Percentiles rank a stretch among this genome's conserved stretches.
Conservation (phyloP, 1,284 basidiomycete genomes). For the Melanopsichium pennsylvanicum region DNA sequence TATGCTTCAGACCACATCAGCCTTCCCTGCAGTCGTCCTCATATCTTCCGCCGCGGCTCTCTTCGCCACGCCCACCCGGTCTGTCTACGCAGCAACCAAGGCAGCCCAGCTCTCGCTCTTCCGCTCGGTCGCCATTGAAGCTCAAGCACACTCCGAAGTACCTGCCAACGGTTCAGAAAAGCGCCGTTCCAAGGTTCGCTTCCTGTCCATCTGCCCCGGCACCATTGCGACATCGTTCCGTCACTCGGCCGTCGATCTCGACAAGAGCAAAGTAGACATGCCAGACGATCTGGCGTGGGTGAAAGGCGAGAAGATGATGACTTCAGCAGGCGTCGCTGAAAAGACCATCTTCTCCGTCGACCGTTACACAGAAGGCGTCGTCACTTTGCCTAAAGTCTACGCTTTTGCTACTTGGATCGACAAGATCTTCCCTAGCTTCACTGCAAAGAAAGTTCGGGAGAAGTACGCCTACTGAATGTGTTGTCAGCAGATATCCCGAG, state of each 20-base stretch:
- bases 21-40: conserved; percentile 78
- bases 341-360: conserved; percentile 51
- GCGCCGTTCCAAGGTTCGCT: conserved; percentile 43
- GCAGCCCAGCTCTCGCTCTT: conserved; percentile 80
- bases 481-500: too few species aligned
- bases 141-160: conserved; percentile 64
- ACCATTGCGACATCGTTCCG: conserved; percentile 61
- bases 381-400: conserved; percentile 46
- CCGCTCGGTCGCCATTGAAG: conserved; percentile 79
- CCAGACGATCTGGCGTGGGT: conserved; percentile 42
- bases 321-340: conserved; percentile 33
- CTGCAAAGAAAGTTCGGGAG: conserved; percentile 20
- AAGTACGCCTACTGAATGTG: conserved; percentile 41
- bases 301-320: conserved; percentile 49
- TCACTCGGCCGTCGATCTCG: conserved; percentile 53
- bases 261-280: conserved; percentile 12
- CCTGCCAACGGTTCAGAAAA: not conserved
- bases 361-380: conserved; percentile 30
- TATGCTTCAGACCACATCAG: conserved; percentile 75
- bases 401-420: conserved; percentile 36
- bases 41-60: conserved; percentile 81
- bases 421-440: conserved; percentile 34
- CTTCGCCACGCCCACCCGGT: conserved; percentile 83
- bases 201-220: conserved; percentile 59
- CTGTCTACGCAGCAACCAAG: conserved; percentile 86